Evolutionary conservation across 106 monocot species (phyloP).

Genomic region (Chionographis japonica): DNA sequence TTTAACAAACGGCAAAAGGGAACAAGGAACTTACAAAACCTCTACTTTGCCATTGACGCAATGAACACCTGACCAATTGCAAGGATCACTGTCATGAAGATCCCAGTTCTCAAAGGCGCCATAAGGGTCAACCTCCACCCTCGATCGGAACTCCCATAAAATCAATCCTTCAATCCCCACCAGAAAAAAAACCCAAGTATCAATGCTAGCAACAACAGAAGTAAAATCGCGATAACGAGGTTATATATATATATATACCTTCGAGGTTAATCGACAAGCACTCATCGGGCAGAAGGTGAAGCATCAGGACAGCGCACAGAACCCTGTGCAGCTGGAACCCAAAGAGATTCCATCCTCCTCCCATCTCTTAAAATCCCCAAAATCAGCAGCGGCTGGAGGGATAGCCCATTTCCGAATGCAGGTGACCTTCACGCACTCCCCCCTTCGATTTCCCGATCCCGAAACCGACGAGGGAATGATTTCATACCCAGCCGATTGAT

Average conservation of each 20-base stretch:
- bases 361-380: slow-evolving; percentile 12
- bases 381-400: neutral
- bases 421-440: neutral
- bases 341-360: slow-evolving; percentile 30
- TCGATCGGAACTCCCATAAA: slow-evolving; percentile 58
- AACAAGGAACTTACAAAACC: slow-evolving; percentile 52
- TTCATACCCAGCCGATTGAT: neutral
- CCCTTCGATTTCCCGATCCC: slow-evolving; percentile 5
- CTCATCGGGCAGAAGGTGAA: slow-evolving; percentile 16
- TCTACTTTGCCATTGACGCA: slow-evolving; percentile 72
- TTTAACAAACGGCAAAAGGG: neutral
- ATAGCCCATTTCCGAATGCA: too few relatives aligned
- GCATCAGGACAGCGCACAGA: slow-evolving; percentile 21
- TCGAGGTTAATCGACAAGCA: slow-evolving; percentile 57
- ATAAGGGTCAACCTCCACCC: slow-evolving; percentile 63
- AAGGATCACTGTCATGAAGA: slow-evolving; percentile 44
- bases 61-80: slow-evolving; percentile 66
- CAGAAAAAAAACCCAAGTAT: neutral
- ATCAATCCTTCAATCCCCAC: slow-evolving; percentile 41
- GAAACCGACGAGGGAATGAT: slow-evolving; percentile 11
- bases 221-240: too few relatives aligned
- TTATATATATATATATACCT: slow-evolving; percentile 21
- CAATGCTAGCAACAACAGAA: too few relatives aligned
- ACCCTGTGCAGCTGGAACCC: slow-evolving; percentile 9
- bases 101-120: slow-evolving; percentile 59